Conservation (phyloP, 345 rosid species). For the Eucalyptus marginata region DNA sequence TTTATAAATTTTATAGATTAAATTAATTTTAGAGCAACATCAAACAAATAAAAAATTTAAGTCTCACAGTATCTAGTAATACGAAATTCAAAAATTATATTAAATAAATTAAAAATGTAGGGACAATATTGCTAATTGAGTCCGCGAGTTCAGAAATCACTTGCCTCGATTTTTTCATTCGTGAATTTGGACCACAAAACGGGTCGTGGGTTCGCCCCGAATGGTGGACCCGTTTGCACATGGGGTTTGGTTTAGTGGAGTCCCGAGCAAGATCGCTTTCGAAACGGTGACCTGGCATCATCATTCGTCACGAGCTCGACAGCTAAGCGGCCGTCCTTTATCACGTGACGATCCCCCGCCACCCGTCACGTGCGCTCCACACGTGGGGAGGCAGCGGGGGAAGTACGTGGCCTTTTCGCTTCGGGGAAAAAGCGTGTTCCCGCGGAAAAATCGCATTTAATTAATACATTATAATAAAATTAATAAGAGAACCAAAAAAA, state of each 20-base stretch:
- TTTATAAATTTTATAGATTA: no score
- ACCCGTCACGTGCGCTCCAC: not conserved
- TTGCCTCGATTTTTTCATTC: not conserved
- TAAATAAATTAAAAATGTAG: rapidly evolving
- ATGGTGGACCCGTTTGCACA: not conserved
- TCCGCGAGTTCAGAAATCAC: rapidly evolving
- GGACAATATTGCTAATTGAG: rapidly evolving
- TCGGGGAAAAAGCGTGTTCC: not conserved
- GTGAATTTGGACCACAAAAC: not conserved
- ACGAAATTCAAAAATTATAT: rapidly evolving
- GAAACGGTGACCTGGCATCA: not conserved
- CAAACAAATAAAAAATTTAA: not conserved
- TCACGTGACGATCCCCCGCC: not conserved
- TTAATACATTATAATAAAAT: not conserved
- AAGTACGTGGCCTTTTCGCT: not conserved
- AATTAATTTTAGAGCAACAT: no score
- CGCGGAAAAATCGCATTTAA: not conserved
- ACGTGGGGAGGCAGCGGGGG: not conserved
- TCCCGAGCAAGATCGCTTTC: not conserved
- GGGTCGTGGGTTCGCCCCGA: not conserved
- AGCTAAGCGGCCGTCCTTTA: not conserved
- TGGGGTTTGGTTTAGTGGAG: not conserved
- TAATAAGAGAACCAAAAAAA: not conserved
- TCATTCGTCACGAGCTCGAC: not conserved
- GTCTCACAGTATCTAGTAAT: no score